Percentiles rank a stretch among this genome's conserved stretches.
phyloP scores from a whole-genome alignment of 495 filamentous ascomycete species.

The Talaromyces stipitatus region DNA sequence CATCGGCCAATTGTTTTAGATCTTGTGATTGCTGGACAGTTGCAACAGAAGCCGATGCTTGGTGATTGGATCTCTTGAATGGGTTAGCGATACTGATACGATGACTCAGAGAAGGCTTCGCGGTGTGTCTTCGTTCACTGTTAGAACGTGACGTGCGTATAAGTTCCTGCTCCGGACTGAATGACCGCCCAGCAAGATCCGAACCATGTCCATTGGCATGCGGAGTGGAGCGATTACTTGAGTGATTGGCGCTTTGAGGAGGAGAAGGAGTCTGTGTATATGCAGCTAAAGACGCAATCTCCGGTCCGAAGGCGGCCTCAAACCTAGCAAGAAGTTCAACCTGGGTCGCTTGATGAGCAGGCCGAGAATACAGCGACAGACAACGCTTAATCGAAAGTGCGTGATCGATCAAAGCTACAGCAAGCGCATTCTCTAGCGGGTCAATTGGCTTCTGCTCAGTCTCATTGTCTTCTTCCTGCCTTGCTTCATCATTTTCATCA shows the following conservation, averaged over 20 bases:
- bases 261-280: slow-evolving; percentile 16
- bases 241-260: slow-evolving; percentile 20
- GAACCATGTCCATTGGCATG: neutral
- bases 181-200: slow-evolving; percentile 13
- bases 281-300: slow-evolving; percentile 24
- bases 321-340: slow-evolving; percentile 43
- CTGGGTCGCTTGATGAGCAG: slow-evolving; percentile 51
- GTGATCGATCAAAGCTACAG: slow-evolving; percentile 81
- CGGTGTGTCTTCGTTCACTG: slow-evolving; percentile 26
- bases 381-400: slow-evolving; percentile 80
- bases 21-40: slow-evolving; percentile 16
- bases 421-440: slow-evolving; percentile 74
- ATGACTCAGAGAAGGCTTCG: slow-evolving; percentile 36
- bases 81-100: slow-evolving; percentile 43
- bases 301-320: slow-evolving; percentile 43
- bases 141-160: slow-evolving; percentile 26
- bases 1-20: slow-evolving; percentile 15
- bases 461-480: slow-evolving; percentile 34
- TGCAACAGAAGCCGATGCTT: slow-evolving; percentile 13
- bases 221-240: slow-evolving; percentile 12
- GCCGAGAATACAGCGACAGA: slow-evolving; percentile 56
- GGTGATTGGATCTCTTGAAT: slow-evolving; percentile 36
- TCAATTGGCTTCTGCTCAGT: slow-evolving; percentile 36
- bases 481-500: slow-evolving; percentile 35
- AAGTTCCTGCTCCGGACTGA: slow-evolving; percentile 33